phyloP scores from a whole-genome alignment of 257 asterid genomes.

The Asclepias syriaca region DNA sequence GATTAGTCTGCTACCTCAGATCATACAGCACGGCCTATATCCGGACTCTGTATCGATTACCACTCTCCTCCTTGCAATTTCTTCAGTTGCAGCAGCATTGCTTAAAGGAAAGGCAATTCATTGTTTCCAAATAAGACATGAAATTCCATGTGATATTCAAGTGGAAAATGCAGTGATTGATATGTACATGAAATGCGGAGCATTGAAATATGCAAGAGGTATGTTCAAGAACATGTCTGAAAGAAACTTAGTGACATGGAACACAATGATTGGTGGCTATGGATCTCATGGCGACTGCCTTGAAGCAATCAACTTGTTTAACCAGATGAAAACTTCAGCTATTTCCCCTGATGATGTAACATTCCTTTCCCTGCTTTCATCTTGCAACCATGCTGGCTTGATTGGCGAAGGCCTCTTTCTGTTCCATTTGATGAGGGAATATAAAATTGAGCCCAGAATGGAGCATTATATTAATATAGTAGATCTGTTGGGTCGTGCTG shows the following conservation, averaged over 20 bases:
- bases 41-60: constrained; percentile 63
- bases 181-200: constrained; percentile 82
- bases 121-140: constrained; percentile 44
- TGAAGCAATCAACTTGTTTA: constrained; percentile 50
- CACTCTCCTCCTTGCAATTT: constrained; percentile 53
- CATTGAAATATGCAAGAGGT: constrained; percentile 45
- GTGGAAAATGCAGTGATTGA: constrained; percentile 59
- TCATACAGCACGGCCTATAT: constrained; percentile 43
- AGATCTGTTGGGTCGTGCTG: constrained; percentile 74
- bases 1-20: constrained; percentile 50
- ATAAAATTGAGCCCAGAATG: constrained; percentile 51
- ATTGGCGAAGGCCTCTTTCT: constrained; percentile 49
- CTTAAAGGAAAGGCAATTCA: constrained; percentile 68
- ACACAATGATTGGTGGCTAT: constrained; percentile 72
- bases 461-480: constrained; percentile 62
- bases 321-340: constrained; percentile 52
- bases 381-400: constrained; percentile 83
- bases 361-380: constrained; percentile 66
- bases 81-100: constrained; percentile 59
- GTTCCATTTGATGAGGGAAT: constrained; percentile 47
- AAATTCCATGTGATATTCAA: constrained; percentile 44
- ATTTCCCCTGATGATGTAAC: constrained; percentile 62
- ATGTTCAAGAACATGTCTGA: constrained; percentile 38
- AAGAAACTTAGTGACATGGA: constrained; percentile 64
- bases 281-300: constrained; percentile 71